Evolutionary conservation across 148 eudicot genomes (phyloP), one percentile per base, ranked within the genome.

Genomic region (Oxyria digyna): DNA sequence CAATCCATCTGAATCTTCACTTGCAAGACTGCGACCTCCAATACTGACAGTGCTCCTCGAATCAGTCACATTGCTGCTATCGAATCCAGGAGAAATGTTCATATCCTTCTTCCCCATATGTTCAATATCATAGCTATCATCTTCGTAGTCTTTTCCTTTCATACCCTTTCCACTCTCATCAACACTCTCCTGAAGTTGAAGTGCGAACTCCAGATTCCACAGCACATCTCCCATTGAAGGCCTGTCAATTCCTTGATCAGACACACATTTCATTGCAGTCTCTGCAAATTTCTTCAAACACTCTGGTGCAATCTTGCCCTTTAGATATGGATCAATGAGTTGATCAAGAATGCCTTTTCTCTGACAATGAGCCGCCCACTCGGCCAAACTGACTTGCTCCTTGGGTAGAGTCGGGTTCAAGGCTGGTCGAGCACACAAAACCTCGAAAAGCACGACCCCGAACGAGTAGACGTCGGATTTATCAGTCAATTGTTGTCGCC

Each of bases 191-290:
- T 93, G 98, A 11, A 93, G 85, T 64, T 93, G 98, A 65, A 93
- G 81, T 20, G 98, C 88, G 76, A 93, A 93, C 71, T 93, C 98
- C 5, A 93, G 86, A 81, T 87, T 89, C 98, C 98, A 93, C 74
- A 93, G 69, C 33, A 93, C 98, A 71, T 93, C 98, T 0, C 98
- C 98, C 96, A 93, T 93, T 1, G 98, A 93, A 17, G 98, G 98
- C 76, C 98, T 75, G 24, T 93, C 95, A 17, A 82, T 87, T n/a
- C 98, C 91, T 72, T 89, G 85, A 76, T 93, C 98, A n/a, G 79
- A 64, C 72, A 93, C 87, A 71, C 98, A 93, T 76, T 89, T 89
- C 82, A 87, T 87, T 24, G 95, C 98, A 0, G 96, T 89, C 78
- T 93, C 98, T 0, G 95, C 91, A 68, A 93, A 79, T 74, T 89